Evolutionary conservation across 2,329 filamentous ascomycete genomes (phyloP).

Genomic region (Amauroascus verrucosus): DNA sequence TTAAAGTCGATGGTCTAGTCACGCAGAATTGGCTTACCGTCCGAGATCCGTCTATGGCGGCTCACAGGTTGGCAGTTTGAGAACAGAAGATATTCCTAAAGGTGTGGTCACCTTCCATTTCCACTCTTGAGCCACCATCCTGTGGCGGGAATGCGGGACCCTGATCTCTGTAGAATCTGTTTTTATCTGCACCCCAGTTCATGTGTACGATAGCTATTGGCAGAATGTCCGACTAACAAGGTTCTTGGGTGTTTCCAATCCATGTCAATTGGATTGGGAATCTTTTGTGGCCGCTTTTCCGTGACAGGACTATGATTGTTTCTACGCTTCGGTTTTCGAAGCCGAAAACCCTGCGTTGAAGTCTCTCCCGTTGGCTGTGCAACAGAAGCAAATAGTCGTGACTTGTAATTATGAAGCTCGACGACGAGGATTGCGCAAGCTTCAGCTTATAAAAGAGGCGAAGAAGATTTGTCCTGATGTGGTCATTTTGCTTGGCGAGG

Average conservation of each 20-base stretch:
- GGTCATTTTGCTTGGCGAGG: conserved; percentile 76
- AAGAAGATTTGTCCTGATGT: conserved; percentile 71
- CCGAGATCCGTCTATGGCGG: not conserved
- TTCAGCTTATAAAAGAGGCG: conserved; percentile 77
- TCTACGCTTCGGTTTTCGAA: conserved; percentile 88
- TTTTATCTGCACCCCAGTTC: not conserved
- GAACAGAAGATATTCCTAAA: not conserved
- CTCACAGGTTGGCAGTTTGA: too few species aligned
- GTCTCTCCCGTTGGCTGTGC: conserved; percentile 65
- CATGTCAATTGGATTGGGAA: conserved; percentile 8
- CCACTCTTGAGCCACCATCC: not conserved
- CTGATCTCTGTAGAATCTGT: not conserved
- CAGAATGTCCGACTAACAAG: not conserved
- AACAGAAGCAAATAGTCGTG: conserved; percentile 86
- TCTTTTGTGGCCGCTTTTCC: not conserved
- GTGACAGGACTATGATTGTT: conserved; percentile 53
- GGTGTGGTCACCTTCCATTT: not conserved
- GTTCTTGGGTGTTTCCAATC: not conserved
- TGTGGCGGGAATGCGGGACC: not conserved
- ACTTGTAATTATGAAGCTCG: conserved; percentile 93
- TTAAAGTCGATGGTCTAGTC: conserved; percentile 5
- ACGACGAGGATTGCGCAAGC: conserved; percentile 54
- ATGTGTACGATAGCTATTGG: not conserved
- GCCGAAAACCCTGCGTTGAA: conserved; percentile 65
- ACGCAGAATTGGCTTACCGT: not conserved